These are phyloP conservation scores for Auricularia auricula-judae DNA, from an alignment of 768 basidiomycete genomes.

Conservation along the genomic window DNA sequence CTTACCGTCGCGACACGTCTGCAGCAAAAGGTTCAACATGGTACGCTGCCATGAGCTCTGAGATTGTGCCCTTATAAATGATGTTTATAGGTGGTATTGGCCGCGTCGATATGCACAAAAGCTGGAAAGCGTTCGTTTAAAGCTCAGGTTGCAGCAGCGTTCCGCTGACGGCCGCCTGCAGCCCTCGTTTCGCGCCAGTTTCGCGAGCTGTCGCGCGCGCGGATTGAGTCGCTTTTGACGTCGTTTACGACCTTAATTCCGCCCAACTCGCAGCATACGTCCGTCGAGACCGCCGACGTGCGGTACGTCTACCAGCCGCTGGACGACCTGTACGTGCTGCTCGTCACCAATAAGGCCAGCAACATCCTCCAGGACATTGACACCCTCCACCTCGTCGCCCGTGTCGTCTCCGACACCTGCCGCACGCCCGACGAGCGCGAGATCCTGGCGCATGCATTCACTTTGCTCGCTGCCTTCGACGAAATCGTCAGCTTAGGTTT, in stretches of 20 bases:
- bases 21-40: too few species aligned
- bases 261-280: conserved; percentile 87
- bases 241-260: conserved; percentile 98
- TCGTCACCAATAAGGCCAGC: conserved; percentile 98
- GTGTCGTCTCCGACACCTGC: conserved; percentile 88
- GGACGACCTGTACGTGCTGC: conserved; percentile 91
- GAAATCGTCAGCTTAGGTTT: conserved; percentile 91
- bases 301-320: conserved; percentile 95
- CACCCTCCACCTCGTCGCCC: conserved; percentile 86
- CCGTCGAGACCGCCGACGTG: conserved; percentile 91
- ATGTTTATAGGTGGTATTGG: conserved; percentile 65
- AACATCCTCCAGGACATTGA: conserved; percentile 98
- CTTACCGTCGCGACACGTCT: too few species aligned
- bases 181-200: conserved; percentile 96
- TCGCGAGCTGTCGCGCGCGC: conserved; percentile 79
- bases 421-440: conserved; percentile 80
- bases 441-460: conserved; percentile 83
- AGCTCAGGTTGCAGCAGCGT: not conserved
- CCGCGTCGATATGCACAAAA: conserved; percentile 91
- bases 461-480: conserved; percentile 90
- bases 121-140: conserved; percentile 75
- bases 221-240: conserved; percentile 91
- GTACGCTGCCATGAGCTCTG: too few species aligned
- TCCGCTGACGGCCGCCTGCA: conserved; percentile 19
- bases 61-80: too few species aligned